Conservation (phyloP, 345 rosid genomes). For the Aquilaria malaccensis region DNA sequence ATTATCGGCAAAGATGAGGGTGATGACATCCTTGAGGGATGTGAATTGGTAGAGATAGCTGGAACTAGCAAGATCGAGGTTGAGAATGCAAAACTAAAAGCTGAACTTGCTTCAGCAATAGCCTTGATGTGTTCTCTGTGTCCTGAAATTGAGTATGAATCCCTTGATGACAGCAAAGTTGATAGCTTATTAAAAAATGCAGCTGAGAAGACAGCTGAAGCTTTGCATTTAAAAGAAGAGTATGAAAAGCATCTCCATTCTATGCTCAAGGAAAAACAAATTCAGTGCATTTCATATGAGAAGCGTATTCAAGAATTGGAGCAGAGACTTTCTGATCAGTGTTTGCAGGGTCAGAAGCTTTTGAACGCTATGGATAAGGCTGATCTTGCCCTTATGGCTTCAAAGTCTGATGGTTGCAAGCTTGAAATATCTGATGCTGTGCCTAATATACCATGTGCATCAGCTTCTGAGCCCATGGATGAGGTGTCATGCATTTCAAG, state of each 20-base stretch:
- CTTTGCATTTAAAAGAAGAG: conserved; percentile 80
- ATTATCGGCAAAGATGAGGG: conserved; percentile 35
- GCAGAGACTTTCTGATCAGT: conserved; percentile 71
- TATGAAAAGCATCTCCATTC: conserved; percentile 63
- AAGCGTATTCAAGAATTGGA: conserved; percentile 93
- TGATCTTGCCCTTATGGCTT: conserved; percentile 29
- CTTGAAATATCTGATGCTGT: conserved; percentile 34
- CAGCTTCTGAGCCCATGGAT: conserved; percentile 83
- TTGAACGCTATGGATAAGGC: conserved; percentile 37
- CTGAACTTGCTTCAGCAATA: conserved; percentile 93
- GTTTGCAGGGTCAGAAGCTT: conserved; percentile 54
- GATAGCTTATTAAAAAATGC: conserved; percentile 57
- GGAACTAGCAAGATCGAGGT: conserved; percentile 97
- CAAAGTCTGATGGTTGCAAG: conserved; percentile 35
- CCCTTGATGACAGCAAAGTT: conserved; percentile 54
- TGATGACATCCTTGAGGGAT: conserved; percentile 52
- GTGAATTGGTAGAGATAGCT: conserved; percentile 73
- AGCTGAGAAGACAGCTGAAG: conserved; percentile 76
- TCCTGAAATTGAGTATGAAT: conserved; percentile 61
- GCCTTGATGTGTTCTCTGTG: conserved; percentile 62
- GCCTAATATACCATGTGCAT: conserved; percentile 35
- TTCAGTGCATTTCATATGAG: conserved; percentile 76
- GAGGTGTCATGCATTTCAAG: conserved; percentile 88
- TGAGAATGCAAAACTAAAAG: conserved; percentile 94
- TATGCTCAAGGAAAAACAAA: conserved; percentile 70